Evolutionary conservation across 305 asterid species (phyloP).

Genomic region (Striga hermonthica): DNA sequence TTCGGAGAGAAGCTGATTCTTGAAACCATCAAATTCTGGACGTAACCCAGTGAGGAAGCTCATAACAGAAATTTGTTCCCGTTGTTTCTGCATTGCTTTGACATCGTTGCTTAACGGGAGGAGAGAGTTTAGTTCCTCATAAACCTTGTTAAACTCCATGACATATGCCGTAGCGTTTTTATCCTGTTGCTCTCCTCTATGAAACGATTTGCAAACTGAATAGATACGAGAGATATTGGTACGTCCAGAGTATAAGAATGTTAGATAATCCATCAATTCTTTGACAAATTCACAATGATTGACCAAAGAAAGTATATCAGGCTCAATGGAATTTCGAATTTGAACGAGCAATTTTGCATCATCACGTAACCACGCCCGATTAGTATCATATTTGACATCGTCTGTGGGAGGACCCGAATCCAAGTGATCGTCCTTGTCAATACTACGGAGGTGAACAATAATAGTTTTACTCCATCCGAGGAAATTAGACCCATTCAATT

Average conservation of each 20-base stretch:
- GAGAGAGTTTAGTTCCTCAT: too few relatives aligned
- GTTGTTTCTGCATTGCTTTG: too few relatives aligned
- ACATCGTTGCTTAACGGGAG: too few relatives aligned
- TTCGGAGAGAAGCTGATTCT: too few relatives aligned
- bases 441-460: not conserved
- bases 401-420: not conserved
- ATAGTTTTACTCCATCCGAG: too few relatives aligned
- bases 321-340: too few relatives aligned
- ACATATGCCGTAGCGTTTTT: not conserved
- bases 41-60: too few relatives aligned
- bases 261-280: not conserved
- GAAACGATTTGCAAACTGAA: not conserved
- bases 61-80: too few relatives aligned
- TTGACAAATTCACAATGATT: not conserved
- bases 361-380: not conserved
- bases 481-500: too few relatives aligned
- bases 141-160: too few relatives aligned
- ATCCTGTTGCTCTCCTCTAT: not conserved
- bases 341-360: not conserved
- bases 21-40: too few relatives aligned
- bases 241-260: not conserved
- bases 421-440: not conserved
- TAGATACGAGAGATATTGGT: not conserved
- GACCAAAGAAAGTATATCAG: too few relatives aligned
- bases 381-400: not conserved